Evolutionary conservation across 2,329 filamentous ascomycete genomes (phyloP).

Genomic region (Pyrenophora teres): DNA sequence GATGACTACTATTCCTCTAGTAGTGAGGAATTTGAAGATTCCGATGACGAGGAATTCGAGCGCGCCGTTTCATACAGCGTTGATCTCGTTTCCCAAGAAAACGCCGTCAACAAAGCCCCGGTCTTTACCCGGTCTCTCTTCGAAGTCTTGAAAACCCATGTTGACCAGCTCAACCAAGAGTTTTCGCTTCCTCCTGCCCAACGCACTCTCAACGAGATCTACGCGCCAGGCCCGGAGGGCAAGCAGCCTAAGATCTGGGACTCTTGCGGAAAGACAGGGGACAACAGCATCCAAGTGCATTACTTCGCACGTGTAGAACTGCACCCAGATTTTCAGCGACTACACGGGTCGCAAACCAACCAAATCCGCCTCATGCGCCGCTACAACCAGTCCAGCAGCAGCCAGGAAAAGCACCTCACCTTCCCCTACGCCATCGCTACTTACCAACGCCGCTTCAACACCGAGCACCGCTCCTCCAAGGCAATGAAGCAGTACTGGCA

Average conservation of each 20-base stretch:
- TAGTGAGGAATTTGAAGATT: no score
- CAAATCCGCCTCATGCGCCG: background rate
- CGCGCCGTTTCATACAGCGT: no score
- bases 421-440: slow-evolving; percentile 1
- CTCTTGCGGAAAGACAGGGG: background rate
- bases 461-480: background rate
- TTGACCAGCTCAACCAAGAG: background rate
- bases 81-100: no score
- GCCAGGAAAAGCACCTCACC: background rate
- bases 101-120: no score
- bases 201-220: background rate
- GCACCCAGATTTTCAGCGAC: slow-evolving; percentile 7
- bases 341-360: background rate
- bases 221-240: background rate
- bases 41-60: no score
- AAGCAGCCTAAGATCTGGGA: slow-evolving; percentile 1
- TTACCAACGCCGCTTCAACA: background rate
- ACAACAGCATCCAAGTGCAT: background rate
- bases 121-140: slow-evolving; percentile 4
- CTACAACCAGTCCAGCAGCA: background rate
- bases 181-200: background rate
- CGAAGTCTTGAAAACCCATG: background rate
- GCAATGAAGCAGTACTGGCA: slow-evolving; percentile 1
- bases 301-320: slow-evolving; percentile 14
- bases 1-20: no score